These are phyloP conservation scores for Botrytis tulipae DNA, from an alignment of 2,329 filamentous ascomycete genomes.

Conservation along the genomic window DNA sequence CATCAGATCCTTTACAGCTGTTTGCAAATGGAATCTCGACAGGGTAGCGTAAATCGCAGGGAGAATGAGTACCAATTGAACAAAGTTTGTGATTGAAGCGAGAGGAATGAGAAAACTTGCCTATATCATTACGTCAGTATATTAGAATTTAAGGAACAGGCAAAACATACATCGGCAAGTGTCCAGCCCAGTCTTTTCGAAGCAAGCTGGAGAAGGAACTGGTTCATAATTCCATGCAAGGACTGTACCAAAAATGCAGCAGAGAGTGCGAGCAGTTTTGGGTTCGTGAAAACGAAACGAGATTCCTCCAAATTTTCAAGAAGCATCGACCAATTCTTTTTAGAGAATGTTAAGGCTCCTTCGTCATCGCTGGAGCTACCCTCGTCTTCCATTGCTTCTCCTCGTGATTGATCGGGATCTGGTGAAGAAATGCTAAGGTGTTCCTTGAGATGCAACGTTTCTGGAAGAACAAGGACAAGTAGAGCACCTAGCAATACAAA, in stretches of 20 bases:
- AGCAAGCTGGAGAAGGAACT: conserved; percentile 52
- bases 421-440: not conserved
- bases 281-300: conserved; percentile 30
- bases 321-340: conserved; percentile 7
- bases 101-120: conserved; percentile 28
- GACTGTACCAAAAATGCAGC: conserved; percentile 20
- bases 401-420: not conserved
- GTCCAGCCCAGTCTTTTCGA: conserved; percentile 45
- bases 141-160: not conserved
- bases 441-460: conserved; percentile 24
- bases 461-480: conserved; percentile 29
- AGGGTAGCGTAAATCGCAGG: conserved; percentile 24
- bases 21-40: conserved; percentile 4
- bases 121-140: conserved; percentile 16
- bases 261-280: conserved; percentile 20
- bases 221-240: conserved; percentile 20
- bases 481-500: conserved; percentile 15
- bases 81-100: conserved; percentile 22
- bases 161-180: conserved; percentile 43
- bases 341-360: not conserved
- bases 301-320: conserved; percentile 21
- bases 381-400: not conserved
- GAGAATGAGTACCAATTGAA: conserved; percentile 25
- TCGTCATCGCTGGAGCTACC: not conserved
- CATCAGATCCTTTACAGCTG: conserved; percentile 27